Evolutionary conservation across 352 stramenopile genomes (phyloP), one percentile per base, ranked within the genome.

Genomic region (Globisporangium canariense): DNA sequence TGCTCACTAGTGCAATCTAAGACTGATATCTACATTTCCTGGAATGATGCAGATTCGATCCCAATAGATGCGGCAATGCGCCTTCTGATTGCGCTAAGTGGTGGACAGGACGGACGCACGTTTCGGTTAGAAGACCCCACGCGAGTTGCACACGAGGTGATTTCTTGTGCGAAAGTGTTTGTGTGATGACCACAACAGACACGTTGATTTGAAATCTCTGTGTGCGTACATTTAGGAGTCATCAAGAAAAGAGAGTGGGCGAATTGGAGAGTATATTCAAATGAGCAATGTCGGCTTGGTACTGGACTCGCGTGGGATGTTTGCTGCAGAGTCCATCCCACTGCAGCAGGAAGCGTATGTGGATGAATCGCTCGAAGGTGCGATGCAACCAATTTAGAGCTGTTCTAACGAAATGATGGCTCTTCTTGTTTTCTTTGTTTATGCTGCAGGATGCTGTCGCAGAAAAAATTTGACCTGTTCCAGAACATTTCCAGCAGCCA

Each of bases 61-160:
- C 47, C 58, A 41, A 67, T 76, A 67, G 47, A 58, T 6, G 60
- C 68, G 14, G 59, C 75, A 16, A 64, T 92, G 69, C 81, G 73
- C 6, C 62, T 92, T n/a, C 58, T 92, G 9, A 58, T 89, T 11
- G 78, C 74, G 11, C 70, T 92, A 3, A 72, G 79, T 28, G 83
- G 83, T 13, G 83, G 81, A 7, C 47, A 71, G 1, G 75, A 92
- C 60, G 77, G 78, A 49, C 32, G 67, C 14, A 88, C 83, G 13
- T 92, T 92, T 61, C 67, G 86, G 11, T 62, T 89, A 2, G 73
- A 83, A 57, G 79, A 90, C 50, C 69, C 73, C 3, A 85, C 75
- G 49, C 71, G 70, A 41, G 60, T 75, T 7, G 50, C 51, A 13
- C 58, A 52, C 2, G 56, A 73, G 10, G 66, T 75, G 6, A 56